Conservation (phyloP, 1,139 yeast species). For the Petasospora fabianii region DNA sequence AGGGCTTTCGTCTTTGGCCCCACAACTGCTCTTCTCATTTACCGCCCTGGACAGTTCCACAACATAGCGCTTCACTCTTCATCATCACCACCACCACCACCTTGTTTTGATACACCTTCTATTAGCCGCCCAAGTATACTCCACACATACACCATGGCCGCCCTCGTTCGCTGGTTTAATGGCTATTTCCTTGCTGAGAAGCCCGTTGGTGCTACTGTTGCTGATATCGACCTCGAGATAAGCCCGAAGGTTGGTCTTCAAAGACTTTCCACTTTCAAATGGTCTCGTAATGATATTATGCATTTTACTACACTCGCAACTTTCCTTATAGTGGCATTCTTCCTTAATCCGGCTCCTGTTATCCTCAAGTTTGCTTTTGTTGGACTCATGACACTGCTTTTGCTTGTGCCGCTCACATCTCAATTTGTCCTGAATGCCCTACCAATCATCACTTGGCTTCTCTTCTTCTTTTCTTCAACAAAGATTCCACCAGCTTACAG, state of each 20-base stretch:
- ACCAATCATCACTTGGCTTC: constrained; percentile 87
- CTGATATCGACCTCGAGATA: constrained; percentile 58
- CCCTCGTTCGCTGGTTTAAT: constrained; percentile 37
- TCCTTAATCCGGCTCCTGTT: constrained; percentile 34
- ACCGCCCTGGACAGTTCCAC: no score
- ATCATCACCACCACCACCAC: neutral
- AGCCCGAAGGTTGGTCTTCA: constrained; percentile 48
- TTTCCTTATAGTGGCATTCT: constrained; percentile 47
- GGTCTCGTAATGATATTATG: constrained; percentile 41
- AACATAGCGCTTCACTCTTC: no score
- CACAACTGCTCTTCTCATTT: no score
- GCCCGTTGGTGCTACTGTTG: constrained; percentile 50
- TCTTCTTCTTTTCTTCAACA: constrained; percentile 75
- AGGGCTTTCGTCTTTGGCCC: no score
- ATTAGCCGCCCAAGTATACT: no score
- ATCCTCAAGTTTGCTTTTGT: constrained; percentile 29
- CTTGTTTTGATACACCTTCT: neutral
- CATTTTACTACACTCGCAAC: constrained; percentile 51
- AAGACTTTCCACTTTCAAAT: constrained; percentile 47
- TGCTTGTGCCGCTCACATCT: constrained; percentile 69
- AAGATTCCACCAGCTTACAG: constrained; percentile 75
- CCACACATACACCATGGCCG: constrained; percentile 9
- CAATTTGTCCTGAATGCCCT: constrained; percentile 85
- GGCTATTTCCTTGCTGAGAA: constrained; percentile 57
- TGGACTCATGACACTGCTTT: constrained; percentile 28